Percentiles rank a stretch among this genome's conserved stretches.
These are phyloP conservation scores for Amoeboaphelidium protococcarum DNA, from an alignment of 371 early-diverging fungal genomes.

Conservation along the genomic window DNA sequence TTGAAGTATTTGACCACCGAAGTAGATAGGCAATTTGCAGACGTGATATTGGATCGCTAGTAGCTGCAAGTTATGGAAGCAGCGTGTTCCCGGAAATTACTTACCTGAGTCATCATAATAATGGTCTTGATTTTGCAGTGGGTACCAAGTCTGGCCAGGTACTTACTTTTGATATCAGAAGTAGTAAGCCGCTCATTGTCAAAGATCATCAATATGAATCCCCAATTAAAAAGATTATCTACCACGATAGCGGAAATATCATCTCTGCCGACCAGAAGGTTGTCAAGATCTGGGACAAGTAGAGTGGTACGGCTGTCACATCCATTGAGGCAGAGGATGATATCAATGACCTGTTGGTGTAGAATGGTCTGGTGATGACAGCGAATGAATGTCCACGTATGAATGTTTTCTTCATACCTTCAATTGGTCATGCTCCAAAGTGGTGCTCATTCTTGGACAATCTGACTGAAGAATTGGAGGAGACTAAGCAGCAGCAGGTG, in stretches of 20 bases:
- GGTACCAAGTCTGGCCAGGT: slow-evolving; percentile 81
- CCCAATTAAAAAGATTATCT: slow-evolving; percentile 66
- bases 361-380: slow-evolving; percentile 70
- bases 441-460: slow-evolving; percentile 94
- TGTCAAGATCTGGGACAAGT: slow-evolving; percentile 73
- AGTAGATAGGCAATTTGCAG: slow-evolving; percentile 29
- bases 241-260: slow-evolving; percentile 49
- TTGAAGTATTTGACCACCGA: slow-evolving; percentile 91
- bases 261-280: slow-evolving; percentile 69
- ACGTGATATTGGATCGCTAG: not conserved
- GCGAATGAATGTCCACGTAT: slow-evolving; percentile 88
- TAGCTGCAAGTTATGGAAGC: not conserved
- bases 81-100: too few relatives aligned
- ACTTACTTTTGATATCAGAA: slow-evolving; percentile 77
- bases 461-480: slow-evolving; percentile 91
- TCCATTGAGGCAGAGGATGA: slow-evolving; percentile 67
- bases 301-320: slow-evolving; percentile 51
- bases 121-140: slow-evolving; percentile 67
- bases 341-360: slow-evolving; percentile 74
- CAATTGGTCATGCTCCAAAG: slow-evolving; percentile 78
- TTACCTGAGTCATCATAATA: slow-evolving; percentile 44
- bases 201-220: slow-evolving; percentile 93
- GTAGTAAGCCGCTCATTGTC: slow-evolving; percentile 42
- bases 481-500: slow-evolving; percentile 39
- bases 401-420: slow-evolving; percentile 72